These are phyloP conservation scores for Blastobotrys peoriensis DNA, from an alignment of 805 yeast species.

Conservation along the genomic window DNA sequence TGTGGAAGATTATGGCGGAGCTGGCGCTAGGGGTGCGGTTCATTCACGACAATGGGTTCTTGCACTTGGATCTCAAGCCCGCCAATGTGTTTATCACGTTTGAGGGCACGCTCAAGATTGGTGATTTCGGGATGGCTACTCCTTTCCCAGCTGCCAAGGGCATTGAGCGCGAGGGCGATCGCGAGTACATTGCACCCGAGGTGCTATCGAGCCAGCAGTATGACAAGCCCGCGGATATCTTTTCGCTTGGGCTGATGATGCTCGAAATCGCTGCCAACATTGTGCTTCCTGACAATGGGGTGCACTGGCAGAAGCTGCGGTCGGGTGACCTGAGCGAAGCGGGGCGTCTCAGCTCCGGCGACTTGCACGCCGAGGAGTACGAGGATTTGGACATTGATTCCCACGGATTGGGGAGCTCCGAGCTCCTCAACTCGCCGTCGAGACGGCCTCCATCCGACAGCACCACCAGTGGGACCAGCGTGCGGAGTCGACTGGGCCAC, in stretches of 20 bases:
- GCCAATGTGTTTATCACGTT: constrained; percentile 91
- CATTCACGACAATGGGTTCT: constrained; percentile 67
- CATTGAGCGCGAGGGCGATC: constrained; percentile 92
- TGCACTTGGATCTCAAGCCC: constrained; percentile 91
- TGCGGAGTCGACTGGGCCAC: not conserved
- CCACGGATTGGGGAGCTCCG: not conserved
- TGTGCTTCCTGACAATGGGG: constrained; percentile 89
- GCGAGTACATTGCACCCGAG: constrained; percentile 97
- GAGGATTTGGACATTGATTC: constrained; percentile 4
- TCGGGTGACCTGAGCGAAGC: constrained; percentile 96
- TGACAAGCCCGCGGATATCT: constrained; percentile 89
- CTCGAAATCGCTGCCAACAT: constrained; percentile 96
- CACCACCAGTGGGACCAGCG: not conserved
- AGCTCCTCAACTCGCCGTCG: not conserved
- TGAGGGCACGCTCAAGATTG: constrained; percentile 90
- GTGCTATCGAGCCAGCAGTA: constrained; percentile 75
- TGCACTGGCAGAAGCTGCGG: constrained; percentile 92
- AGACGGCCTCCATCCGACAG: not conserved
- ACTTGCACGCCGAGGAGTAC: constrained; percentile 31
- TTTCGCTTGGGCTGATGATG: constrained; percentile 88
- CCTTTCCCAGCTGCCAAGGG: constrained; percentile 53
- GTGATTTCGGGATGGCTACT: constrained; percentile 95
- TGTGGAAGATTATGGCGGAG: constrained; percentile 93
- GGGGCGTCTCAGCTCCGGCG: constrained; percentile 68
- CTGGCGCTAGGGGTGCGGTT: constrained; percentile 70